Base-by-base conservation (phyloP, 2,329 filamentous ascomycete genomes). In the Exophiala dermatitidis region DNA sequence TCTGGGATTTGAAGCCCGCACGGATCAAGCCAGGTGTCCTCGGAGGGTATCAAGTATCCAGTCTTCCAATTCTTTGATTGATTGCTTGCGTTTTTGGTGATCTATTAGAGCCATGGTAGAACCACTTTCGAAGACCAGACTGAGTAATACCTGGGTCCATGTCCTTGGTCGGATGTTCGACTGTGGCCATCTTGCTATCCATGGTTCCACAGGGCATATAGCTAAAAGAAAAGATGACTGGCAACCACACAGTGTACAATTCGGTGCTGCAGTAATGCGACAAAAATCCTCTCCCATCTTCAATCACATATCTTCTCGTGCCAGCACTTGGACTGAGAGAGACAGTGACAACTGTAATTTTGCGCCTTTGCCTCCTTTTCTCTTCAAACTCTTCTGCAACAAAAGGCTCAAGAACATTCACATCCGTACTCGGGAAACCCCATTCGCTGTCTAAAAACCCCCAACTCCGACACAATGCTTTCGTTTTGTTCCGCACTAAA, bases 291-390 rank as follows among this genome's bases (percentile, higher is more conserved):
- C 50, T 48, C 56, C 56, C 8, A 40, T 29, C 38, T 40, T 43
- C 34, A 41, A 30, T 46, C 10, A 41, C 38, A 46, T 48, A 48
- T 58, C 53, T 8, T 54, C 56, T 58, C 56, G 38, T 38, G 50
- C 56, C 56, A 58, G 56, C 56, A 56, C 56, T 58, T 58, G 56
- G 56, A 19, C 46, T 53, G 56, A 58, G 56, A 58, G 56, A 32
- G 53, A 58, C 53, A 51, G 41, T n/a, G 44, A 47, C 19, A 50
- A 41, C 33, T 42, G 28, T 19, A 3, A 30, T 47, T 43, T 46
- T 46, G 49, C 49, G 52, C 53, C 47, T 36, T 52, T 46, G 37
- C 30, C 36, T 34, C 26, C n/a, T 31, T 41, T 46, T 49, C 53
- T 51, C 37, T 55, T 36, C 40, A 43, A 19, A 30, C 30, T 41